phyloP scores from a whole-genome alignment of 2,329 filamentous ascomycete genomes.

The Monosporascus sp. region DNA sequence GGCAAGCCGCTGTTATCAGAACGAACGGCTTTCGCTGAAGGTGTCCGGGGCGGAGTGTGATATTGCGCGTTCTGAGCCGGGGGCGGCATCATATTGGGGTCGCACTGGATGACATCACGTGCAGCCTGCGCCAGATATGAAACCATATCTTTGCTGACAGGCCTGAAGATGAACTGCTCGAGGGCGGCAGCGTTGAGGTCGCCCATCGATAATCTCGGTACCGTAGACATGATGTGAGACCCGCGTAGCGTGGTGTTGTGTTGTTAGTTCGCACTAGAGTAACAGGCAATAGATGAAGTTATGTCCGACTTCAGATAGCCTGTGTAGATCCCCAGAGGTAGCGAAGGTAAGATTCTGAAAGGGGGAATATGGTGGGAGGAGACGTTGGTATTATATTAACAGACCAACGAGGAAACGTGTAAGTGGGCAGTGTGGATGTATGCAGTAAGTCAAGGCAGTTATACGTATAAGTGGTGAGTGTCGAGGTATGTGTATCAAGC shows the following conservation, averaged over 20 bases:
- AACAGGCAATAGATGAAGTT: conserved; percentile 2
- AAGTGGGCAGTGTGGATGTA: conserved; percentile 6
- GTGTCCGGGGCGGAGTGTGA: conserved; percentile 48
- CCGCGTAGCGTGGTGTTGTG: conserved; percentile 14
- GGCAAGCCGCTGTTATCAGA: conserved; percentile 58
- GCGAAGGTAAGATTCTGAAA: conserved; percentile 19
- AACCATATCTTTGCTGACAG: conserved; percentile 73
- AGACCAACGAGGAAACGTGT: conserved; percentile 5
- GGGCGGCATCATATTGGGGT: conserved; percentile 52
- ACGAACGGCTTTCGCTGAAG: conserved; percentile 37
- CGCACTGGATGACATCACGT: conserved; percentile 74
- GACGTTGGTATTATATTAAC: conserved; percentile 24
- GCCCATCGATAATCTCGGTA: conserved; percentile 39
- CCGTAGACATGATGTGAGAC: conserved; percentile 40
- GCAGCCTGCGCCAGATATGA: conserved; percentile 70
- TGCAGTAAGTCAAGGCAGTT: conserved; percentile 1
- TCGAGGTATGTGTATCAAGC: conserved; percentile 23
- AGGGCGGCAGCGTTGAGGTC: conserved; percentile 69
- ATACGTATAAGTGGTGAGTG: conserved; percentile 5
- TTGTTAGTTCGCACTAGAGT: conserved; percentile 3
- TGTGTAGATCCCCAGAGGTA: conserved; percentile 1
- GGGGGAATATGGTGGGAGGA: conserved; percentile 12
- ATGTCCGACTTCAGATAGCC: conserved; percentile 2
- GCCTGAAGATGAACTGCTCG: conserved; percentile 74
- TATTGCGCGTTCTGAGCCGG: conserved; percentile 32